Base-by-base conservation (phyloP, 352 stramenopile genomes). In the Phytophthora sp. region DNA sequence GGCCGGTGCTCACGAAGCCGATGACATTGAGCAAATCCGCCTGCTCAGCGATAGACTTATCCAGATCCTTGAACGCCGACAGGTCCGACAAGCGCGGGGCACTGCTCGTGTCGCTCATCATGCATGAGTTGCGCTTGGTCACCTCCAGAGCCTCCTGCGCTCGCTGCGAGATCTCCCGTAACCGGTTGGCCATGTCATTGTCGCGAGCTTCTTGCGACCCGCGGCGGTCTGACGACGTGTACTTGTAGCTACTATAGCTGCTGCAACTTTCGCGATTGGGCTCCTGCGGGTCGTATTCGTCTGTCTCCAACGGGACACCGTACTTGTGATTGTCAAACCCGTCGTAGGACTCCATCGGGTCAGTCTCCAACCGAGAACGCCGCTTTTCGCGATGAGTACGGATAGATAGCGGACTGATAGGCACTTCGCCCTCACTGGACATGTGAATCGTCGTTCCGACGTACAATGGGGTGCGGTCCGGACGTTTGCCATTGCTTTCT, bases 101-200 rank as follows among this genome's bases (percentile, higher is more conserved):
- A 42, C 81, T 90, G 57, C 73, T 86, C 30, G 81, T 89, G 60
- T 91, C 83, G 60, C 83, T 91, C 83, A 91, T 89, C 76, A 91
- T 82, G 52, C 71, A 86, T 57, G 81, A 90, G 57, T 90, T 89
- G 57, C 83, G 83, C 36, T 80, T 79, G 23, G 83, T 91, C 33
- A 80, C 69, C 18, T 91, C 83, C 57, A 90, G 57, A 8, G 80
- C 70, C 52, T 91, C 83, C 56, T 90, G 80, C 7, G 83, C 83
- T 35, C 75, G 82, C 44, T 76, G 76, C 20, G 80, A 85, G 21
- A 91, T 89, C 58, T 91, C 83, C 16, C 73, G 77, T 61, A 91
- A 76, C 33, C 83, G 71, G 18, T 57, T 69, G 5, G 81, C 77
- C 52, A 91, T 71, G 45, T 91, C 81, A 20, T 66, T 75, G 36